phyloP scores from a whole-genome alignment of 495 filamentous ascomycete species.

The Jackrogersella minutella region DNA sequence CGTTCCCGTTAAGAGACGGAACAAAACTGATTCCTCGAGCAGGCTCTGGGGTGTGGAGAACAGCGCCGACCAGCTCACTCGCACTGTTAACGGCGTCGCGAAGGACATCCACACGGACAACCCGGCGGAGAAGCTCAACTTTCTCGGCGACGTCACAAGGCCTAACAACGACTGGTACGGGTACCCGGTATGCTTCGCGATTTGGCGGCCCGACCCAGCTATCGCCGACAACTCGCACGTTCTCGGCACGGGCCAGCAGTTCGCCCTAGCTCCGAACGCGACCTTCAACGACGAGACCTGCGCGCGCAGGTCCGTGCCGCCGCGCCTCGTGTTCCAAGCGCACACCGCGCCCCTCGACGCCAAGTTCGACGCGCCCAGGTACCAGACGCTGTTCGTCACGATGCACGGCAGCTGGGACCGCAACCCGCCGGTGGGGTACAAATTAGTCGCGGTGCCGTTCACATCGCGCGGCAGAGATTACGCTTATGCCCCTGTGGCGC shows the following conservation, averaged over 20 bases:
- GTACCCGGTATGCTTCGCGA: slow-evolving; percentile 74
- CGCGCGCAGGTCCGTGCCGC: slow-evolving; percentile 48
- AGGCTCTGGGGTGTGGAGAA: slow-evolving; percentile 77
- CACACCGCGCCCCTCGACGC: slow-evolving; percentile 70
- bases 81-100: slow-evolving; percentile 49
- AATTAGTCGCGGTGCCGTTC: slow-evolving; percentile 58
- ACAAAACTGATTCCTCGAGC: slow-evolving; percentile 52
- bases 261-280: slow-evolving; percentile 39
- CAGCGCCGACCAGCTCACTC: slow-evolving; percentile 67
- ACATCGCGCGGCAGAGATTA: slow-evolving; percentile 37
- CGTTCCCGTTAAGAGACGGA: neutral
- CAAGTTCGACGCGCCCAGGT: slow-evolving; percentile 53
- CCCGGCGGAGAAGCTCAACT: slow-evolving; percentile 79
- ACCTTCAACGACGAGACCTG: slow-evolving; percentile 58
- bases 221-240: neutral
- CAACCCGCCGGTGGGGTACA: slow-evolving; percentile 62
- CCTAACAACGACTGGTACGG: slow-evolving; percentile 64
- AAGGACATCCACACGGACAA: slow-evolving; percentile 73
- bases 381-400: slow-evolving; percentile 47
- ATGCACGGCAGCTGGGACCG: slow-evolving; percentile 64
- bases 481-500: slow-evolving; percentile 48
- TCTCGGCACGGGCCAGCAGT: slow-evolving; percentile 50
- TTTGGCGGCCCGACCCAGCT: slow-evolving; percentile 59
- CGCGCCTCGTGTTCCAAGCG: slow-evolving; percentile 64
- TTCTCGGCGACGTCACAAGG: slow-evolving; percentile 66